Evolutionary conservation across 306 rosid genomes (phyloP).

Genomic region (Dalbergia cultrata): DNA sequence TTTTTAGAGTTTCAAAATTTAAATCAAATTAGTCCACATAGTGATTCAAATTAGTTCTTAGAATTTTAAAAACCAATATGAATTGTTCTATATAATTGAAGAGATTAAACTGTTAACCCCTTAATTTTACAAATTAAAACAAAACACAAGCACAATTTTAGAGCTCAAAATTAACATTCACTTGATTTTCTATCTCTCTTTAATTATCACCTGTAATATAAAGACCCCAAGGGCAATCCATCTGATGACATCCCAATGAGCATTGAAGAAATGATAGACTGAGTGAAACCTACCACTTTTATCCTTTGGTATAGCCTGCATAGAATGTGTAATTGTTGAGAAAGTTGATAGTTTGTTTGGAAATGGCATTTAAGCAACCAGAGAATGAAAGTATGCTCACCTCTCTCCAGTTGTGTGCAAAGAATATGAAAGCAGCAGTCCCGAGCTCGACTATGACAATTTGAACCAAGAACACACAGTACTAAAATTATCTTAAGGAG

Average conservation of each 20-base stretch:
- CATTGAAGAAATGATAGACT: conserved; percentile 31
- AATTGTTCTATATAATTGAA: too few species aligned
- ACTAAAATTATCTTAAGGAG: conserved; percentile 39
- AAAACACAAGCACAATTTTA: too few species aligned
- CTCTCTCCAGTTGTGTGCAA: conserved; percentile 42
- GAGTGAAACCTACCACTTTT: conserved; percentile 14
- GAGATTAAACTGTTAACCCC: too few species aligned
- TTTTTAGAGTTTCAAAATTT: too few species aligned
- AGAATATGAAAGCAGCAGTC: conserved; percentile 30
- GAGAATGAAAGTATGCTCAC: conserved; percentile 31
- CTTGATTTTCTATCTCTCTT: neutral
- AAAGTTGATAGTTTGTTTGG: neutral
- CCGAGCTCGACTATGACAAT: conserved; percentile 30
- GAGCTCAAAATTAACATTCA: too few species aligned
- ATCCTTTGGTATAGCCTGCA: conserved; percentile 35
- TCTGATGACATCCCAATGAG: conserved; percentile 36
- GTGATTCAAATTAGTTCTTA: too few species aligned
- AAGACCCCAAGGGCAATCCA: conserved; percentile 43
- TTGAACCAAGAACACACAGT: conserved; percentile 37
- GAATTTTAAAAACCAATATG: too few species aligned
- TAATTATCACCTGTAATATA: conserved; percentile 33
- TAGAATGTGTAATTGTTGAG: neutral
- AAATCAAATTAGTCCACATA: too few species aligned
- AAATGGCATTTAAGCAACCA: neutral
- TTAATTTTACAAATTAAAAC: too few species aligned